Percentiles rank a stretch among this genome's conserved stretches.
Conservation (phyloP, 1,284 basidiomycete species). For the Athelia sp. region DNA sequence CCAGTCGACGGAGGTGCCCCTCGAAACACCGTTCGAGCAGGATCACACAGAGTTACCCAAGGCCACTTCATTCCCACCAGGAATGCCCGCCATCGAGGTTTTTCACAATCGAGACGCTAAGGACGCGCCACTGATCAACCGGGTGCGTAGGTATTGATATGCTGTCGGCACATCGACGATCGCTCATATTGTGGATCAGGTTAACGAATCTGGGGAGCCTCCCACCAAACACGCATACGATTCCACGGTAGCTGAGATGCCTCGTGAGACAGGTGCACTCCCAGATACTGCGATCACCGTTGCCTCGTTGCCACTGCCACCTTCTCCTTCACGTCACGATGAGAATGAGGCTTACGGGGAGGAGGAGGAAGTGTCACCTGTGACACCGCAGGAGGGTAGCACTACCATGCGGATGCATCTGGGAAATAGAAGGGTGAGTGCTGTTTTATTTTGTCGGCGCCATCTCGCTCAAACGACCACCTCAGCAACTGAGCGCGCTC, state of each 20-base stretch:
- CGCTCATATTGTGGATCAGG: neutral
- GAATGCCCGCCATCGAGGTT: no score
- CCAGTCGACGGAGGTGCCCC: no score
- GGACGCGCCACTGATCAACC: no score
- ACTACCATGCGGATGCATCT: neutral
- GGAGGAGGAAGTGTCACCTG: neutral
- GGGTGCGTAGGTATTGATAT: no score
- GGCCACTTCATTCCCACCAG: no score
- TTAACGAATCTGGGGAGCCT: neutral
- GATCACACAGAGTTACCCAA: no score
- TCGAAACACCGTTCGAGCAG: no score
- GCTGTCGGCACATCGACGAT: no score
- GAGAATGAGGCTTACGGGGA: neutral
- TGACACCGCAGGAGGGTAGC: neutral
- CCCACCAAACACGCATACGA: neutral
- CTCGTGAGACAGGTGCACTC: neutral
- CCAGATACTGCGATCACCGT: neutral
- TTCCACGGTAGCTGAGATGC: neutral
- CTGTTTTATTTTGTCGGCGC: neutral
- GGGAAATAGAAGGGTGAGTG: neutral
- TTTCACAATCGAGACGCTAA: no score
- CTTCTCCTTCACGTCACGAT: neutral
- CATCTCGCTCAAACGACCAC: no score
- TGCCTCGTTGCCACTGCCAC: neutral
- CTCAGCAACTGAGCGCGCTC: no score